Base-by-base conservation (phyloP, 257 asterid species). In the Solanum sejunctum region DNA sequence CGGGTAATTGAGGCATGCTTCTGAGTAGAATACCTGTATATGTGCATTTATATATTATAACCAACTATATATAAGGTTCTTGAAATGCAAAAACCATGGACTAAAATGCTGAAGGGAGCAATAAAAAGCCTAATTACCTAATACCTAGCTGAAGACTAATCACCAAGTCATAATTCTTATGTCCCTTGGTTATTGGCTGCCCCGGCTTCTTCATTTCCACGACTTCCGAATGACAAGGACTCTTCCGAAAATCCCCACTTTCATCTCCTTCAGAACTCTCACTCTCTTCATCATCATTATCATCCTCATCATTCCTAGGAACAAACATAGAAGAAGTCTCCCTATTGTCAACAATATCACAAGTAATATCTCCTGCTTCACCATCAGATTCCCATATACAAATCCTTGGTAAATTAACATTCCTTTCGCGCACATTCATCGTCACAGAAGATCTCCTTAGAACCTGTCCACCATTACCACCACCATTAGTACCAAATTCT, bases 321-420 rank as follows among this genome's bases (percentile, higher is more conserved):
- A 84, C 61, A 36, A 80, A 87, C 64, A 85, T 66, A 36, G 81
- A 60, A n/a, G 84, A 83, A 80, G 85, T 83, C 69, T 87, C 89
- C 71, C 70, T 83, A n/a, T 80, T 80, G 78, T 85, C 89, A 51
- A 84, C 80, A 10, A 87, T 84, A 18, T 86, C 89, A 80, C 89
- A 86, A 84, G 87, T 86, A 47, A 84, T 84, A 56, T 87, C 87
- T 3, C 87, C 85, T 8, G 85, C 87, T n/a, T 83, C 89, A 16
- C 87, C 87, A 43, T 84, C 89, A 7, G 87, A 84, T 67, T 87
- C 89, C 89, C 87, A 87, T 66, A 84, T 87, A 43, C 87, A 87
- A 69, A 87, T 84, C 85, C 85, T 80, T 9, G 85, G 86, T 12
- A 87, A 80, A 58, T 79, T 79, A 45, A 54, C 72, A 60, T 81